Conservation (phyloP, 192 early-diverging fungal species). For the Backusella circina region DNA sequence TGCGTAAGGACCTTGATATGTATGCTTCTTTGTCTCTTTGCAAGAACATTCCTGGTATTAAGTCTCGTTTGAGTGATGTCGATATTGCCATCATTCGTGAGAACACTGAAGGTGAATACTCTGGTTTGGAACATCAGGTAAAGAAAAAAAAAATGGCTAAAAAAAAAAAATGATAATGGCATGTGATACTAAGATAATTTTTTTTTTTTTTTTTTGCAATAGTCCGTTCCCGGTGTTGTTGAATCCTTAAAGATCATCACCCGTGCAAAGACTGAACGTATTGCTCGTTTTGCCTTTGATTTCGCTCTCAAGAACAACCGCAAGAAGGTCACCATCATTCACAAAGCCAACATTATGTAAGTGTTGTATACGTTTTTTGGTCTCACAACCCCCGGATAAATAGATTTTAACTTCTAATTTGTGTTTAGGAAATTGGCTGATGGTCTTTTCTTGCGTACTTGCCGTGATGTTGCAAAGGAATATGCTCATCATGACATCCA, state of each 20-base stretch:
- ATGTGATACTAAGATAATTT: neutral
- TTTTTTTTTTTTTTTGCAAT: conserved; percentile 8
- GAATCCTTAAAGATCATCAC: conserved; percentile 99
- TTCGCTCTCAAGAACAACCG: conserved; percentile 96
- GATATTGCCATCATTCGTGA: conserved; percentile 99
- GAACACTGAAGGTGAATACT: conserved; percentile 99
- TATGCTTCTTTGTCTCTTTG: conserved; percentile 93
- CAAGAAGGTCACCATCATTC: conserved; percentile 97
- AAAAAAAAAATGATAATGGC: neutral
- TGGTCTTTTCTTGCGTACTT: conserved; percentile 95
- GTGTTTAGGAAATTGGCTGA: conserved; percentile 86
- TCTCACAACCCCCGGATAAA: neutral
- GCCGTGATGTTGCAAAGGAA: conserved; percentile 93
- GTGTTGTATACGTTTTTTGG: no score
- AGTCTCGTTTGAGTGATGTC: conserved; percentile 88
- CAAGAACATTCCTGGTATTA: conserved; percentile 85
- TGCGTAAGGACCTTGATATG: conserved; percentile 98
- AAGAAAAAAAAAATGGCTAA: neutral
- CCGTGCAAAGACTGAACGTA: conserved; percentile 95
- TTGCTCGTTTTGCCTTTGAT: conserved; percentile 98
- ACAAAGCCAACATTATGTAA: conserved; percentile 99
- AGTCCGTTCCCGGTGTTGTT: conserved; percentile 96
- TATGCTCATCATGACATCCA: conserved; percentile 86
- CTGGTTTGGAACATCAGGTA: conserved; percentile 95
- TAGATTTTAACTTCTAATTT: neutral